Conservation (phyloP, 2,329 filamentous ascomycete species). For the Cercospora canescens region DNA sequence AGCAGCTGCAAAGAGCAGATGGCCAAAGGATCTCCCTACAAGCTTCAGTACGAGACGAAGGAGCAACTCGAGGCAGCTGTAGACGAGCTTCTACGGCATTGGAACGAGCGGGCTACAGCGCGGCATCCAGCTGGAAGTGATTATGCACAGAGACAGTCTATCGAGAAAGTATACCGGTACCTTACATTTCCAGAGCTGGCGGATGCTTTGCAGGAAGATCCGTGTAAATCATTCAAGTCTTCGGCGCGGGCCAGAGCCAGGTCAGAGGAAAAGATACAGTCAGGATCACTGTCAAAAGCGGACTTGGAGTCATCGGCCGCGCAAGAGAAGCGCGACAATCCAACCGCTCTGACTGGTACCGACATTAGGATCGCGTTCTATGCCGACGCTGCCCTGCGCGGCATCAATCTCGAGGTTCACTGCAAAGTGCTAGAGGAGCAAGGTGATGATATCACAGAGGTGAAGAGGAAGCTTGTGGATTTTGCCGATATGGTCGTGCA, state of each 20-base stretch:
- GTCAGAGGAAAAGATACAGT: not conserved
- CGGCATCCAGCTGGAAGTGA: not conserved
- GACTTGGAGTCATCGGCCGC: not conserved
- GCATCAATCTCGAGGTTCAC: slow-evolving; percentile 34
- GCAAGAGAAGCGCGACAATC: not conserved
- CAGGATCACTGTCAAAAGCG: not conserved
- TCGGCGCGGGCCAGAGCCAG: not conserved
- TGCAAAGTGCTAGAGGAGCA: slow-evolving; percentile 27
- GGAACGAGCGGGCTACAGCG: not conserved
- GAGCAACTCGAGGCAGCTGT: not conserved
- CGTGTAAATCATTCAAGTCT: not conserved
- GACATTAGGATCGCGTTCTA: not conserved
- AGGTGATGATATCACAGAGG: slow-evolving; percentile 2
- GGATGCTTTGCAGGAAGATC: slow-evolving; percentile 3
- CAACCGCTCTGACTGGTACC: not conserved
- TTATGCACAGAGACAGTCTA: not conserved
- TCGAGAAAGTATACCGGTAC: not conserved
- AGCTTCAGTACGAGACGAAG: not conserved
- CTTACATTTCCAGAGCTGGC: not conserved
- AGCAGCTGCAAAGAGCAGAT: not conserved
- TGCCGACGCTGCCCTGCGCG: slow-evolving; percentile 3
- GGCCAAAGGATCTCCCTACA: not conserved
- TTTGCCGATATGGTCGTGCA: not conserved
- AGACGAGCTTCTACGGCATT: not conserved
- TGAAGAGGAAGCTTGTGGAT: slow-evolving; percentile 14